These are phyloP conservation scores for Vigna unguiculata DNA, from an alignment of 306 rosid species.

Conservation along the genomic window DNA sequence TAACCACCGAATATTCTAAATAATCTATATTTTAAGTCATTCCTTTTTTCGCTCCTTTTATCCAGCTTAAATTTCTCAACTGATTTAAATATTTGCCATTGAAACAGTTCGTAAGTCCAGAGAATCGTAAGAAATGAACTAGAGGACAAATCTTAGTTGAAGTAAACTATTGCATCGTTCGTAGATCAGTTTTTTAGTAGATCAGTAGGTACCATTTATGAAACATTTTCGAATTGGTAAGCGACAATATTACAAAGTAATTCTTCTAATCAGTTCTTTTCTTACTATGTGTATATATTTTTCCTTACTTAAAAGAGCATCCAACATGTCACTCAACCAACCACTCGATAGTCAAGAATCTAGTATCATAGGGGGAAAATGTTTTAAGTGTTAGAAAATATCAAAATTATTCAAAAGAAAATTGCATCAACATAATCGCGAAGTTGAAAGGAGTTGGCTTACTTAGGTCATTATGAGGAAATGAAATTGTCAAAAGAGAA, in stretches of 20 bases:
- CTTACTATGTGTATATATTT: neutral
- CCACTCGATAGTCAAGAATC: neutral
- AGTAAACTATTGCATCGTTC: neutral
- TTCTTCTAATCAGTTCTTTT: neutral
- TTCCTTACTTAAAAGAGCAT: neutral
- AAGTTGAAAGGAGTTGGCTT: neutral
- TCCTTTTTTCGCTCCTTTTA: neutral
- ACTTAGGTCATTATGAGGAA: neutral
- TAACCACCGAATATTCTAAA: conserved; percentile 21
- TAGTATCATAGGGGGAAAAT: neutral
- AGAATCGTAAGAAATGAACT: neutral
- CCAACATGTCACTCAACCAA: neutral
- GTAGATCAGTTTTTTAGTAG: neutral
- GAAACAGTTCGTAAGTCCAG: neutral
- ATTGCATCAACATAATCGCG: neutral
- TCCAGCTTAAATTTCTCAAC: neutral
- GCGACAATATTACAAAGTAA: neutral
- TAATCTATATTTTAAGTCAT: too few relatives aligned
- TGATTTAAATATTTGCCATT: neutral
- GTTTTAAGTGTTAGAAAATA: neutral
- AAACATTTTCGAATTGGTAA: neutral
- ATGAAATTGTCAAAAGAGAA: neutral
- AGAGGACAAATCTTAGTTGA: neutral
- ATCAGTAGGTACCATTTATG: neutral
- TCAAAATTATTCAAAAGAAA: neutral